phyloP scores from a whole-genome alignment of 768 basidiomycete species.

The Arthromyces matolae region DNA sequence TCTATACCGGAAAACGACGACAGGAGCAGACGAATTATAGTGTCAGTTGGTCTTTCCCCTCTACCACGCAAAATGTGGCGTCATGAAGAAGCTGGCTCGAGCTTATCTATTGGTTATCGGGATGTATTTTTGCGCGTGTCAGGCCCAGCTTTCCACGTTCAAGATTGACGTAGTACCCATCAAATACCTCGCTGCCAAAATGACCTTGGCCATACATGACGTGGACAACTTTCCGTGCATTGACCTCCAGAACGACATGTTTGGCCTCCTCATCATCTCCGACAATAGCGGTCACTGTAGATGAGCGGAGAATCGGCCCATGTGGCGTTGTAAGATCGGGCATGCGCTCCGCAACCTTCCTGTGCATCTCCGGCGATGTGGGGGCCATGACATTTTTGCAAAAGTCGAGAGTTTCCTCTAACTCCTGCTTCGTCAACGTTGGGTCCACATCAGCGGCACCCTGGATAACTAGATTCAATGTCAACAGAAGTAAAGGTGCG shows the following conservation, averaged over 20 bases:
- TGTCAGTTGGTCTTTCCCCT: no score
- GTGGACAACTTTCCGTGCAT: conserved; percentile 3
- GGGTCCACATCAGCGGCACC: conserved; percentile 48
- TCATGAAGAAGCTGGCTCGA: no score
- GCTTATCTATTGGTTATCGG: no score
- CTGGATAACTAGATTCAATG: conserved; percentile 40
- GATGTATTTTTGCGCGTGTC: no score
- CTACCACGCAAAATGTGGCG: no score
- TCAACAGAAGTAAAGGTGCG: neutral
- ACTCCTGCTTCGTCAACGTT: conserved; percentile 43
- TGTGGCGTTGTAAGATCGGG: neutral
- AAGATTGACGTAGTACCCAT: conserved; percentile 7
- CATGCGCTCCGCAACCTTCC: conserved; percentile 21
- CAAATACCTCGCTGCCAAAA: conserved; percentile 8
- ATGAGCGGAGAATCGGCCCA: neutral
- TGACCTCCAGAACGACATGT: conserved; percentile 2
- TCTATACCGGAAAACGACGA: no score
- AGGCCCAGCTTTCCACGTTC: conserved; percentile 9
- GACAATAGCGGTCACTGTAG: conserved; percentile 2
- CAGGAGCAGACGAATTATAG: no score
- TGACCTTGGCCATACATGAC: conserved; percentile 6
- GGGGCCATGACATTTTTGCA: conserved; percentile 25
- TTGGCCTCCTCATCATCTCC: conserved; percentile 5
- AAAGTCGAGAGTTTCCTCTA: conserved; percentile 39
- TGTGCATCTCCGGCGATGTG: conserved; percentile 24